phyloP scores from a whole-genome alignment of 1,284 basidiomycete genomes.

The Marasmius tenuissimus region DNA sequence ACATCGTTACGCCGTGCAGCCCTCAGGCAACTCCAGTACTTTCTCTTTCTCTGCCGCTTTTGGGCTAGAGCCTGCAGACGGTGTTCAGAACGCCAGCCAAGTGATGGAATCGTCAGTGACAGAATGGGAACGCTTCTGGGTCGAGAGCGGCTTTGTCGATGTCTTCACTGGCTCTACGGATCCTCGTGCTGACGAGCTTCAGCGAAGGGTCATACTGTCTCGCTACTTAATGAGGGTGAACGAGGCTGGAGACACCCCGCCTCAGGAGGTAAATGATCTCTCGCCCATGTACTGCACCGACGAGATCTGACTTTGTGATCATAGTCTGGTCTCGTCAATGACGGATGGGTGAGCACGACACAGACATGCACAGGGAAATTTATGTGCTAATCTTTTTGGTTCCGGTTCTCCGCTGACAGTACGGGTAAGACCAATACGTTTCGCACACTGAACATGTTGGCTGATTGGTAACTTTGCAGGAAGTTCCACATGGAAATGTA shows the following conservation, averaged over 20 bases:
- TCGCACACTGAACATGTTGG: neutral
- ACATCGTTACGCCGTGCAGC: constrained; percentile 47
- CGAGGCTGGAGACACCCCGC: constrained; percentile 54
- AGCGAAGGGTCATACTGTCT: constrained; percentile 55
- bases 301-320: constrained; percentile 3
- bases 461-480: constrained; percentile 5
- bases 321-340: constrained; percentile 57
- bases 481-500: constrained; percentile 68
- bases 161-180: constrained; percentile 49
- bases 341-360: constrained; percentile 52
- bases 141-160: constrained; percentile 50
- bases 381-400: neutral
- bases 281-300: neutral
- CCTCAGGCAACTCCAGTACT: constrained; percentile 12
- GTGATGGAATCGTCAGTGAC: constrained; percentile 35
- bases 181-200: constrained; percentile 51
- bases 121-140: constrained; percentile 52
- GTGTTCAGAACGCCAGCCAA: constrained; percentile 20
- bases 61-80: constrained; percentile 16
- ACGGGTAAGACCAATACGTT: constrained; percentile 25
- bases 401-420: constrained; percentile 15
- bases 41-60: constrained; percentile 39
- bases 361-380: neutral
- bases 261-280: constrained; percentile 50
- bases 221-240: constrained; percentile 60